Base-by-base conservation (phyloP, 768 basidiomycete genomes). In the Hericium erinaceus region DNA sequence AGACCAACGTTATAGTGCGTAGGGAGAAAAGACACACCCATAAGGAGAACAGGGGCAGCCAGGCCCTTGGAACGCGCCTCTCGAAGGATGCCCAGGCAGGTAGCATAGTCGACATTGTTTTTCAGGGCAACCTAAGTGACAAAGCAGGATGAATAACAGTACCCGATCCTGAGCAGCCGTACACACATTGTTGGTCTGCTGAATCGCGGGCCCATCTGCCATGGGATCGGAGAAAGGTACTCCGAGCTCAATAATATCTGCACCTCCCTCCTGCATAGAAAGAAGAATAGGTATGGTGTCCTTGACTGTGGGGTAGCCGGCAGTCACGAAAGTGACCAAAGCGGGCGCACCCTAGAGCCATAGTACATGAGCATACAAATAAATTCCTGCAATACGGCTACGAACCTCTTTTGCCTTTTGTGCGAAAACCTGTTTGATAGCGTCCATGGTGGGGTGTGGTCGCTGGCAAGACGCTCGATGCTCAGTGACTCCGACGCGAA, bases 211-310 rank as follows among this genome's bases (percentile, higher is more conserved):
- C 0, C 95, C 95, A 72, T 99, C 95, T 2, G 93, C 95, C 64
- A 93, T 91, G 18, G 95, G 95, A 74, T 98, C 95, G 55, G 91
- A 95, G 75, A 95, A 98, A 0, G 95, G 93, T 28, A 98, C 80
- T 16, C 95, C 95, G 16, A 99, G 80, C 70, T 99, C 95, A 60
- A 98, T 94, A 59, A 98, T 82, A 69, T 98, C 94, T 48, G 92
- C 82, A 6, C 95, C 95, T 55, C 95, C 95, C 48, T 81, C 80
- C 70, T 98, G 88, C 85, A 99, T 91, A 24, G 90, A 89, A 39
- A 98, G 81, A 76, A 98, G 70, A 58, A 93, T 79, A 2, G 90
- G 84, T 11, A 95, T 90, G 0, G 95, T 98, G 58, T 88, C 87
- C 66, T 84, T 75, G 55, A 72, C 70, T 8, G 75, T 82, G 26